These are phyloP conservation scores for Kurtzmaniella quercitrusa DNA, from an alignment of 1,139 yeast species.

Conservation along the genomic window DNA sequence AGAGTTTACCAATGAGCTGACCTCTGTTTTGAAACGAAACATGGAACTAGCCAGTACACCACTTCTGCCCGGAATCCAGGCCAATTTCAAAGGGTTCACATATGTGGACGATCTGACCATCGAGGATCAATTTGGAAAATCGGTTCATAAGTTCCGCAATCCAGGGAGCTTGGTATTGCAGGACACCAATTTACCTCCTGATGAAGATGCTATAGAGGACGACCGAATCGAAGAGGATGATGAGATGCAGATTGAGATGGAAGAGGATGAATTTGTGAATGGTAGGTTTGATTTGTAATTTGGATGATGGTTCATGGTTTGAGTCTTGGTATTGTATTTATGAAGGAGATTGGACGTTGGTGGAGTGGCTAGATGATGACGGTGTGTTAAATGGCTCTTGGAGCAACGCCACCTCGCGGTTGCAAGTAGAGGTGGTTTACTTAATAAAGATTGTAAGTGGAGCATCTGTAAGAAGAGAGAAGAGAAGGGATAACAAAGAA, in stretches of 20 bases:
- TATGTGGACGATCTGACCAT: constrained; percentile 93
- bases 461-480: neutral
- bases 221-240: constrained; percentile 62
- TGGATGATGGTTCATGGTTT: neutral
- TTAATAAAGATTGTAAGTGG: neutral
- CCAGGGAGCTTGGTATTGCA: constrained; percentile 76
- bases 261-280: constrained; percentile 76
- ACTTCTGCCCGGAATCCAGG: constrained; percentile 89
- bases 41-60: constrained; percentile 72
- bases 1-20: constrained; percentile 89
- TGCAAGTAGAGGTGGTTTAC: neutral
- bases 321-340: neutral
- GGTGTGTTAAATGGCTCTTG: too few species aligned
- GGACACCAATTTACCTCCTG: constrained; percentile 74
- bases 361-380: too few species aligned
- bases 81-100: constrained; percentile 92
- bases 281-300: constrained; percentile 79
- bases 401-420: too few species aligned
- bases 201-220: constrained; percentile 78
- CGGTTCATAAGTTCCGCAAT: constrained; percentile 43
- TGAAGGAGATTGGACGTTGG: neutral
- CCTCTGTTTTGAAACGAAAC: constrained; percentile 71
- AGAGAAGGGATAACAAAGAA: too few species aligned
- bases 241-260: constrained; percentile 46
- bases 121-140: constrained; percentile 70